These are phyloP conservation scores for Dioscorea alata DNA, from an alignment of 106 monocot genomes.

Conservation along the genomic window DNA sequence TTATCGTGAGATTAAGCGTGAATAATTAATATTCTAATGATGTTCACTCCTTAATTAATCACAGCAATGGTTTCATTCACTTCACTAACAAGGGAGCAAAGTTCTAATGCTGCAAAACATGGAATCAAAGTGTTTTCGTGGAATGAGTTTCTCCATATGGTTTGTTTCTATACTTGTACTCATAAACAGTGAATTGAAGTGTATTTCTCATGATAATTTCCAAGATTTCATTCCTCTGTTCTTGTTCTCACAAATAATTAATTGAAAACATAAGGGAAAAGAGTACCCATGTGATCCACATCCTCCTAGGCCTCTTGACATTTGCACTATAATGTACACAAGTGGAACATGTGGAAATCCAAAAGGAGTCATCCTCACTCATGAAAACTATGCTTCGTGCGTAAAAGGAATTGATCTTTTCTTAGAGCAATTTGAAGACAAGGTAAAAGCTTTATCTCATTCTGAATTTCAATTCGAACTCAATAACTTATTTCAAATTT, in stretches of 20 bases:
- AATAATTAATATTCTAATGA: not conserved
- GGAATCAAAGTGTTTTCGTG: constrained; percentile 74
- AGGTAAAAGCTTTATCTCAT: constrained; percentile 26
- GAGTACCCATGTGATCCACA: constrained; percentile 41
- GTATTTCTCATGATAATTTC: not conserved
- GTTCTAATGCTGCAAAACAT: constrained; percentile 18
- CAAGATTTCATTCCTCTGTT: not conserved
- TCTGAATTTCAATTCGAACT: too few species aligned
- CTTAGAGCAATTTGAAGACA: constrained; percentile 82
- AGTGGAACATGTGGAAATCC: constrained; percentile 93
- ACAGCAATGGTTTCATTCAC: constrained; percentile 70
- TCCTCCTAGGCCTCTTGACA: constrained; percentile 58
- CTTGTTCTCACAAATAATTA: not conserved
- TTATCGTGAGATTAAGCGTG: not conserved
- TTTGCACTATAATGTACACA: constrained; percentile 95
- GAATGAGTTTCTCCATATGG: constrained; percentile 65
- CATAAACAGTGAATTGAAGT: too few species aligned
- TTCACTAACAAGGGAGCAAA: constrained; percentile 35
- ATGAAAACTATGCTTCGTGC: constrained; percentile 59
- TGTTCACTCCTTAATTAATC: not conserved
- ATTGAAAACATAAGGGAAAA: constrained; percentile 42
- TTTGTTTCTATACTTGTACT: constrained; percentile 9
- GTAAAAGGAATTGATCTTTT: constrained; percentile 63
- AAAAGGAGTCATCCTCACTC: constrained; percentile 80
- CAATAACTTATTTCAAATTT: too few species aligned